Percentiles rank a stretch among this genome's conserved stretches.
Conservation (phyloP, 2,329 filamentous ascomycete genomes). For the Macroventuria anomochaeta region DNA sequence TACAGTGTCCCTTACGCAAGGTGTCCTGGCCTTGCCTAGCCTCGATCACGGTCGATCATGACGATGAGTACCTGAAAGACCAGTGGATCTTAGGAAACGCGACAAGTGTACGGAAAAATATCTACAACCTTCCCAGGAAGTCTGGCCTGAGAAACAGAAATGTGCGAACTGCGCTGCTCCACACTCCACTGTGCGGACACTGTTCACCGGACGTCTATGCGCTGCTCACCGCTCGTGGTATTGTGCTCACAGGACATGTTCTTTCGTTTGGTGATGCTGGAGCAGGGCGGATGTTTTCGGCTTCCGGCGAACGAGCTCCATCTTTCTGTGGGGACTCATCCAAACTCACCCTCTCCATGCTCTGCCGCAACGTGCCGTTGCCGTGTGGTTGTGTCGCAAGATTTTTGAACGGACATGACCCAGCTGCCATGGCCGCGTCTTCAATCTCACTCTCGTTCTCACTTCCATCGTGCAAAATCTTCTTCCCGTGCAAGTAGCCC, state of each 20-base stretch:
- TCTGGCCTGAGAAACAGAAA: neutral
- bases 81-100: conserved; percentile 6
- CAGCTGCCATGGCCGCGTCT: conserved; percentile 28
- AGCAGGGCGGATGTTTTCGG: conserved; percentile 19
- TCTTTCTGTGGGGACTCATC: conserved; percentile 20
- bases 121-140: conserved; percentile 4
- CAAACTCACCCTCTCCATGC: conserved; percentile 12
- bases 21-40: conserved; percentile 11
- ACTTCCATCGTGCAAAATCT: conserved; percentile 37
- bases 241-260: conserved; percentile 12
- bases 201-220: conserved; percentile 19
- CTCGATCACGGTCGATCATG: conserved; percentile 17
- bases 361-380: conserved; percentile 16
- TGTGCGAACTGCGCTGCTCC: conserved; percentile 3
- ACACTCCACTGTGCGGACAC: neutral
- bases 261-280: conserved; percentile 17
- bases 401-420: conserved; percentile 42
- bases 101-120: conserved; percentile 1
- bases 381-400: conserved; percentile 25
- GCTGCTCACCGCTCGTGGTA: conserved; percentile 26
- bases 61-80: conserved; percentile 13
- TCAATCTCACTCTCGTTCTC: conserved; percentile 42
- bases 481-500: conserved; percentile 47
- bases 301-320: conserved; percentile 15
- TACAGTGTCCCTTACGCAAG: conserved; percentile 7